Percentiles rank a stretch among this genome's conserved stretches.
Evolutionary conservation across 306 rosid species (phyloP).

Genomic region (Luffa aegyptiaca): DNA sequence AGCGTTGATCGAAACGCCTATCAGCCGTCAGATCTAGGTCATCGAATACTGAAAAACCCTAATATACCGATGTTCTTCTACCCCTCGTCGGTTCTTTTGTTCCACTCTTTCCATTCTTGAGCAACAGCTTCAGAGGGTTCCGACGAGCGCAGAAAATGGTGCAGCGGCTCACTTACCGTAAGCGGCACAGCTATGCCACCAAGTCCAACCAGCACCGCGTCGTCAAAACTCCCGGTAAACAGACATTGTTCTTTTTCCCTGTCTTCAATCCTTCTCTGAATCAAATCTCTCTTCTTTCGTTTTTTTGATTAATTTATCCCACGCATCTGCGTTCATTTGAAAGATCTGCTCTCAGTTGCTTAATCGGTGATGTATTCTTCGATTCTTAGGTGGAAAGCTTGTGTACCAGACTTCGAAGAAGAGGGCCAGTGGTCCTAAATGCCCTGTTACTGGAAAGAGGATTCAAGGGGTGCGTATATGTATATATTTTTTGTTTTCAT

Average conservation of each 20-base stretch:
- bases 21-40: constrained; percentile 41
- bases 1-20: not conserved
- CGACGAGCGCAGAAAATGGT: constrained; percentile 9
- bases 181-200: constrained; percentile 14
- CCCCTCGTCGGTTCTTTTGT: rapidly evolving
- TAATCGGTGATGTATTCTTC: not conserved
- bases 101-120: not conserved
- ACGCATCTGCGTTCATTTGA: not conserved
- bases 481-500: not conserved
- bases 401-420: constrained; percentile 13
- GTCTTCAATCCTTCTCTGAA: not conserved
- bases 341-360: not conserved
- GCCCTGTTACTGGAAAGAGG: constrained; percentile 18
- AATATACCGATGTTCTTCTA: constrained; percentile 11
- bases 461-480: constrained; percentile 11
- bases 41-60: not conserved
- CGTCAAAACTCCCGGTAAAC: constrained; percentile 11
- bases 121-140: not conserved
- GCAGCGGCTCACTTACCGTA: constrained; percentile 15
- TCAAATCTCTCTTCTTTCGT: not conserved
- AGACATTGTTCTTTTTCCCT: not conserved
- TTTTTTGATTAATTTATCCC: not conserved
- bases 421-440: constrained; percentile 19
- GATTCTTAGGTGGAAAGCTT: constrained; percentile 7
- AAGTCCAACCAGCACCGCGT: constrained; percentile 12